phyloP scores from a whole-genome alignment of 371 early-diverging fungal species.

The Fennellomyces sp. region DNA sequence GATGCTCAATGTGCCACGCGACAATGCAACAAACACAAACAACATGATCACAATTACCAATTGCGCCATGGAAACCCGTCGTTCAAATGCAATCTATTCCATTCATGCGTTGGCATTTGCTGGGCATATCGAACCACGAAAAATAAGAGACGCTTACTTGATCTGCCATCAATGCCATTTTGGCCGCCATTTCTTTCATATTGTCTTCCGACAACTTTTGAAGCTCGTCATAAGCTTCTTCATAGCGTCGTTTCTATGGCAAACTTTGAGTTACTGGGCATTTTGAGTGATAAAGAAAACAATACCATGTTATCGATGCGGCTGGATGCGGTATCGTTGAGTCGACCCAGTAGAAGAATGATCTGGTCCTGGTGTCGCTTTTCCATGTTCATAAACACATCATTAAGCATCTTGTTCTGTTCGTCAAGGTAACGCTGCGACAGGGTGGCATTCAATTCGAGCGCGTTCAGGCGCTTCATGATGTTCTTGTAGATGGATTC shows the following conservation, averaged over 20 bases:
- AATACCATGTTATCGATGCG: slow-evolving; percentile 63
- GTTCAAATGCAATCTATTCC: slow-evolving; percentile 58
- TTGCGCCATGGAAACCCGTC: slow-evolving; percentile 63
- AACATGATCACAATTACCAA: slow-evolving; percentile 54
- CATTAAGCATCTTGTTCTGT: slow-evolving; percentile 78
- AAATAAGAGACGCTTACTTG: slow-evolving; percentile 33
- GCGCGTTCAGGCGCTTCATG: slow-evolving; percentile 75
- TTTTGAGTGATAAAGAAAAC: background rate
- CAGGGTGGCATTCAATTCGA: slow-evolving; percentile 82
- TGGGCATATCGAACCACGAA: background rate
- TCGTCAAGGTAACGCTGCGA: slow-evolving; percentile 85
- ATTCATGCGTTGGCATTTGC: too few relatives aligned
- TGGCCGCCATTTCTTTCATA: slow-evolving; percentile 47
- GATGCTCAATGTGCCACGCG: slow-evolving; percentile 43
- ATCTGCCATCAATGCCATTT: slow-evolving; percentile 59
- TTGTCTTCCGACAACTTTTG: slow-evolving; percentile 50
- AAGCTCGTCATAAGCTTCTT: slow-evolving; percentile 63
- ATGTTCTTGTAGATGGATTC: slow-evolving; percentile 92
- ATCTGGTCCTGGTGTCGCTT: slow-evolving; percentile 62
- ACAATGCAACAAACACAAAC: slow-evolving; percentile 58
- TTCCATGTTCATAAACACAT: slow-evolving; percentile 70
- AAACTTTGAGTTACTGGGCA: background rate
- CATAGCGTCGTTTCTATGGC: slow-evolving; percentile 53
- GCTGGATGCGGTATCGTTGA: slow-evolving; percentile 64
- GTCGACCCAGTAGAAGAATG: slow-evolving; percentile 58